Base-by-base conservation (phyloP, 169 alveolate species). In the Cryptosporidium viatorum region DNA sequence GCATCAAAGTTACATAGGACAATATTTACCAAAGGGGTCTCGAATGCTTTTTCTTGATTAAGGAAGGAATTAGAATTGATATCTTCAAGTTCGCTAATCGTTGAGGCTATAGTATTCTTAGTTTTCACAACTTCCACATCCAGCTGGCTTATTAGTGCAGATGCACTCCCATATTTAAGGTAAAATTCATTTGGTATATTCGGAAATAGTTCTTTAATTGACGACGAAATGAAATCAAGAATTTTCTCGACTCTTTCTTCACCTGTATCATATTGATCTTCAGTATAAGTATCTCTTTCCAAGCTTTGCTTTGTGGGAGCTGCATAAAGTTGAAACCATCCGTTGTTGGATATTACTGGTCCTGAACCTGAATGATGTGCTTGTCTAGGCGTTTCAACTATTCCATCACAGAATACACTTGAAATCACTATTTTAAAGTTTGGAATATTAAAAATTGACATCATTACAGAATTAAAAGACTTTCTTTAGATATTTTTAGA, bases 301-400 rank as follows among this genome's bases (percentile, higher is more conserved):
- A 60, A 35, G 18, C 21, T 41, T 16, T 12, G 39, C 33, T 60
- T 60, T 39, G 71, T 41, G 23, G 89, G 35, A 8, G 10, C 55
- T 62, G 89, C 41, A 80, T 80, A 80, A 35, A 80, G 45, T 50
- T 80, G 89, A 65, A 80, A 80, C 89, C 89, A 80, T 18, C 89
- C 89, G 62, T 43, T 74, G 5, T 59, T 65, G n/a, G 89, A 62
- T 10, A 43, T 35, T 37, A 35, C 37, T 73, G 55, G 29, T 1
- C 71, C 71, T 26, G 71, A 26, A 8, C 10, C 14, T 65, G 71
- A 65, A 29, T 37, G 43, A 37, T 35, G 9, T 69, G 84, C 7
- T 43, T 69, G 33, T 69, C 18, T 45, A 14, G 84, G 84, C 8
- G 84, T 69, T 35, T 69, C 84, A 16, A 12, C 84, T 18, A 23